Evolutionary conservation across 768 basidiomycete genomes (phyloP).

Genomic region (Gymnopilus dilepis): DNA sequence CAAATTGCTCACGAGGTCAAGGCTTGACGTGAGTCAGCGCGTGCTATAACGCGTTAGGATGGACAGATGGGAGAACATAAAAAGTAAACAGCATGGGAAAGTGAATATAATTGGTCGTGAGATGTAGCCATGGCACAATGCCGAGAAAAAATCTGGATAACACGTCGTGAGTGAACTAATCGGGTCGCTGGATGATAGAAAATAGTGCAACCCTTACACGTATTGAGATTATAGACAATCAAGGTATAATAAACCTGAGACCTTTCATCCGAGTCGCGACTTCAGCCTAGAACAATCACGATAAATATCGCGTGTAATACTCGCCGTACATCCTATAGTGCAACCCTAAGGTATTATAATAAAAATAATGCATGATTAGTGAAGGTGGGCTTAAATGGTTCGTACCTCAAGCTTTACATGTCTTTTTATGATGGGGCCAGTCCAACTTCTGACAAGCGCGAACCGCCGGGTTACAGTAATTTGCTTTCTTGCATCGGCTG

Average conservation of each 20-base stretch:
- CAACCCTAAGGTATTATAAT: too few relatives aligned
- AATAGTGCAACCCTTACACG: background rate
- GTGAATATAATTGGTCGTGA: slow-evolving; percentile 11
- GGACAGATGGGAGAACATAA: slow-evolving; percentile 1
- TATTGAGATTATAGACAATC: background rate
- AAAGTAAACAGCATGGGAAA: slow-evolving; percentile 11
- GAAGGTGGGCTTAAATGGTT: too few relatives aligned
- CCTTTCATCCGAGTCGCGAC: too few relatives aligned
- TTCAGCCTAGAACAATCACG: too few relatives aligned
- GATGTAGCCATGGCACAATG: slow-evolving; percentile 24
- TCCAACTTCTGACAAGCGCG: slow-evolving; percentile 43
- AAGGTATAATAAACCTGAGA: too few relatives aligned
- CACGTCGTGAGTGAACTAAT: background rate
- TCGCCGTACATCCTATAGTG: too few relatives aligned
- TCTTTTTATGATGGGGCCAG: slow-evolving; percentile 46
- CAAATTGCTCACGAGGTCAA: slow-evolving; percentile 5
- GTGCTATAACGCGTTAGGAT: slow-evolving; percentile 3
- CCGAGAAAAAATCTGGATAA: slow-evolving; percentile 23
- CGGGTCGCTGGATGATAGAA: too few relatives aligned
- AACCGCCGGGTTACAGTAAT: slow-evolving; percentile 37
- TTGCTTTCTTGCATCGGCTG: slow-evolving; percentile 39
- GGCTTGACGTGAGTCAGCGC: slow-evolving; percentile 12
- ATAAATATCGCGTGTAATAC: too few relatives aligned
- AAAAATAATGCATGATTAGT: background rate
- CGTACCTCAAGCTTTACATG: slow-evolving; percentile 34